A percentile compares a stretch with the other conserved stretches of the same genome.
These are phyloP conservation scores for Syzygium grande DNA, from an alignment of 345 rosid genomes.

Conservation along the genomic window DNA sequence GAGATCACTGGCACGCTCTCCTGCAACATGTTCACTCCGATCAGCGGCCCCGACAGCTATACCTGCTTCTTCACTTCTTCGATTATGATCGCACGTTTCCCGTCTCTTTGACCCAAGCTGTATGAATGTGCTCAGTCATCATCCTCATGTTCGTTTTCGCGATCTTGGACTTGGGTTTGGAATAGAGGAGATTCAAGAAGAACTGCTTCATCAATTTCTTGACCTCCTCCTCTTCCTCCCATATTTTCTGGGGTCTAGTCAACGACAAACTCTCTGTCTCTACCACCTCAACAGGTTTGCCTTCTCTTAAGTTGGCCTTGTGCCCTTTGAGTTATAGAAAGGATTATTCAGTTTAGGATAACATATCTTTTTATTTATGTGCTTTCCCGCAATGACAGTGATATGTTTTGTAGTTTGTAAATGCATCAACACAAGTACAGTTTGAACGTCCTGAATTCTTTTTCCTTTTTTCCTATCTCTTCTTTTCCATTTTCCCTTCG, in stretches of 20 bases:
- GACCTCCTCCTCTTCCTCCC: background rate
- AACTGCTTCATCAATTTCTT: background rate
- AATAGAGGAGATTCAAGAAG: background rate
- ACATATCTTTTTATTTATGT: too few relatives aligned
- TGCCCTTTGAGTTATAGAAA: too few relatives aligned
- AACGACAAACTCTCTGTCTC: background rate
- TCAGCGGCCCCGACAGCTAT: slow-evolving; percentile 33
- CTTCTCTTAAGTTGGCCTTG: background rate
- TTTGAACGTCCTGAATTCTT: too few relatives aligned
- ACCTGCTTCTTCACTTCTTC: slow-evolving; percentile 32
- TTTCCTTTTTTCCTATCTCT: too few relatives aligned
- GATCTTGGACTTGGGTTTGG: background rate
- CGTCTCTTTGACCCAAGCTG: background rate
- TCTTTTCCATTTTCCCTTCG: too few relatives aligned
- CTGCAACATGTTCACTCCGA: slow-evolving; percentile 25
- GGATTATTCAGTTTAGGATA: too few relatives aligned
- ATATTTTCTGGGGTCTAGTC: background rate
- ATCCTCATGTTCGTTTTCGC: background rate
- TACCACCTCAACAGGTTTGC: background rate
- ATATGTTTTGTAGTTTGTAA: too few relatives aligned
- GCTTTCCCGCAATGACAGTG: too few relatives aligned
- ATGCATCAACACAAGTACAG: too few relatives aligned
- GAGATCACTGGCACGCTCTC: slow-evolving; percentile 32
- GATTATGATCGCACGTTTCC: background rate
- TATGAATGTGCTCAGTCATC: background rate